Percentiles rank a stretch among this genome's conserved stretches.
phyloP scores from a whole-genome alignment of 177 flowering plant genomes.

The Tripterygium wilfordii region DNA sequence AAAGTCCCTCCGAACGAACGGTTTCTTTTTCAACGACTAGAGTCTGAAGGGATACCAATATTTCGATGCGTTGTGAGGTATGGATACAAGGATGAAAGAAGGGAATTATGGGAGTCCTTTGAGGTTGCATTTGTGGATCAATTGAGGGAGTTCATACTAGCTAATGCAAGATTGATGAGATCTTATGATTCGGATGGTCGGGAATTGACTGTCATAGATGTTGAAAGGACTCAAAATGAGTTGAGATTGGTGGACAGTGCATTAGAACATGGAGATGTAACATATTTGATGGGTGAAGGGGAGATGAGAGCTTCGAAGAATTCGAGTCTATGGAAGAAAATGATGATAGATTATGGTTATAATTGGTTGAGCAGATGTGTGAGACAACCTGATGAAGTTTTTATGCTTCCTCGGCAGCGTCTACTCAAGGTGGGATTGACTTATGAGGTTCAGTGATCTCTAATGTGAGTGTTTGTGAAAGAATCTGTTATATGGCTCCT shows the following conservation, averaged over 20 bases:
- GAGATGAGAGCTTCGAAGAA: constrained; percentile 6
- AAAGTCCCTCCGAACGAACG: constrained; percentile 11
- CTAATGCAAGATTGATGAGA: no score
- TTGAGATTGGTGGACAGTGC: constrained; percentile 1
- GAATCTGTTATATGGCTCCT: no score
- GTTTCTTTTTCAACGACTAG: constrained; percentile 5
- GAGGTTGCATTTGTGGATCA: constrained; percentile 3
- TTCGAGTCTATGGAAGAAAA: constrained; percentile 3
- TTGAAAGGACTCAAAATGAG: constrained; percentile 1
- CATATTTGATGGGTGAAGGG: constrained; percentile 6
- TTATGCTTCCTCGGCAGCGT: constrained; percentile 1
- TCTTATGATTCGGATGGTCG: no score
- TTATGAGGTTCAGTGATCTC: neutral
- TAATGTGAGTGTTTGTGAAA: no score
- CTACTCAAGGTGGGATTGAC: constrained; percentile 8
- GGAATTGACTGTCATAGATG: no score
- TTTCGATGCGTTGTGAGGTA: constrained; percentile 12
- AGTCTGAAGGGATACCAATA: neutral
- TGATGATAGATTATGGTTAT: constrained; percentile 5
- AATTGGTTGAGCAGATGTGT: constrained; percentile 4
- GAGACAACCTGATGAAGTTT: constrained; percentile 3
- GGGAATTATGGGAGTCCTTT: constrained; percentile 2
- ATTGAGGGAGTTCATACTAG: constrained; percentile 3
- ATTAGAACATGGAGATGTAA: neutral
- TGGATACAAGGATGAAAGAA: constrained; percentile 11